Base-by-base conservation (phyloP, 495 filamentous ascomycete species). In the Articulospora tetracladia region DNA sequence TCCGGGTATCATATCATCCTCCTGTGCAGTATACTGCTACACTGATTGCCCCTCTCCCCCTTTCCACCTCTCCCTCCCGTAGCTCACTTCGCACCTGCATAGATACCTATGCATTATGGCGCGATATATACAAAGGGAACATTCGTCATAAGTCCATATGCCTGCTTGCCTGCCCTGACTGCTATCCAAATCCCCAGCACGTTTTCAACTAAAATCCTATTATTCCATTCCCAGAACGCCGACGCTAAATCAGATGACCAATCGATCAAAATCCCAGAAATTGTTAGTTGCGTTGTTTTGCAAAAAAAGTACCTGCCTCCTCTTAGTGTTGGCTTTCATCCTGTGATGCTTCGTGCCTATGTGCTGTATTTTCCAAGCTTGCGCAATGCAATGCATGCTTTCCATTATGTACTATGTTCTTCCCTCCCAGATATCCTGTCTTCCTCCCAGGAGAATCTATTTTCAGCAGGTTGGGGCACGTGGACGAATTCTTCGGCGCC, bases 371-470 rank as follows among this genome's bases (percentile, higher is more conserved):
- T 44, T 17, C 39, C n/a, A n/a, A n/a, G n/a, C n/a, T n/a, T n/a
- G n/a, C n/a, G n/a, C n/a, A n/a, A n/a, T n/a, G n/a, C n/a, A 7
- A 15, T 44, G 39, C 17, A 19, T 44, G 39, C 39, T 44, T 44
- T 15, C n/a, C n/a, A 44, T n/a, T 12, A 44, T 7, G 15, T 8
- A 11, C 39, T 15, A 8, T n/a, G 39, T 11, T 44, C 39, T 19
- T 62, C 60, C 13, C 15, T 30, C 7, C 58, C 63, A 23, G 58
- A 60, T 39, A 66, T 63, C 66, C 70, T 57, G 55, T 70, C 68
- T 48, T 76, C 73, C 60, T 83, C 79, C 78, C 78, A 83, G 57
- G 76, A 79, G 57, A 79, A 83, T 48, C 79, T 70, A 56, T 75
- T 74, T 27, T 75, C 77, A 17, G 79, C 78, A 27, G 75, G 69